Conservation (phyloP, 148 eudicot species). For the Silene latifolia region DNA sequence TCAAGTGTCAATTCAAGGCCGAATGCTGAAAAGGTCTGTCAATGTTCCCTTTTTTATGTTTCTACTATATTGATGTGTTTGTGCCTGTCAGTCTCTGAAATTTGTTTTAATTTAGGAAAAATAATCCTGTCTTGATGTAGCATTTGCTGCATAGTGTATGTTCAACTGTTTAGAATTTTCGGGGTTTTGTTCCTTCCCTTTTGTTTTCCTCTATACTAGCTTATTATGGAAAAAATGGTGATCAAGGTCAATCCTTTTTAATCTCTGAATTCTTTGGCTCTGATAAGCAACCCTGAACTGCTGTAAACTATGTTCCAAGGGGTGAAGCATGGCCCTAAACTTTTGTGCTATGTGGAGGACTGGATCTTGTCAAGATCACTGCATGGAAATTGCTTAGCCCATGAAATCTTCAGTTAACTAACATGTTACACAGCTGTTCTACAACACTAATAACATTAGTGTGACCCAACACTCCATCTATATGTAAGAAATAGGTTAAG, state of each 20-base stretch:
- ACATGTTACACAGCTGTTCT: background rate
- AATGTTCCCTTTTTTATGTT: background rate
- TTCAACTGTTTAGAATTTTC: background rate
- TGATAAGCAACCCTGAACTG: too few relatives aligned
- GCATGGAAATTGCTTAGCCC: background rate
- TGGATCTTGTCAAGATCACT: background rate
- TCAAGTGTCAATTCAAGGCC: conserved; percentile 45
- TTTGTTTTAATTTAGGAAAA: background rate
- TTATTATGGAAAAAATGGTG: background rate
- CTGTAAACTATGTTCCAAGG: too few relatives aligned
- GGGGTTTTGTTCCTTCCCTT: background rate
- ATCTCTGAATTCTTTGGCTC: too few relatives aligned
- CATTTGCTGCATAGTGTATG: background rate
- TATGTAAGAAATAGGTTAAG: background rate
- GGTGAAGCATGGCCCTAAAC: background rate
- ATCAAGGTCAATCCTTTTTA: too few relatives aligned
- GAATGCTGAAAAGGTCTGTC: conserved; percentile 48
- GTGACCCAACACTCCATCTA: background rate
- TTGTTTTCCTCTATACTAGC: background rate
- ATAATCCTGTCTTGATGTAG: background rate
- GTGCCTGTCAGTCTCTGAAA: background rate
- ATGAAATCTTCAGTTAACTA: background rate
- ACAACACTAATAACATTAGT: background rate
- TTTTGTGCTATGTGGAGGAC: background rate
- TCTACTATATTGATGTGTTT: background rate